A percentile compares a stretch with the other conserved stretches of the same genome.
Conservation (phyloP, 2,329 filamentous ascomycete species). For the Harringtonia aguacate region DNA sequence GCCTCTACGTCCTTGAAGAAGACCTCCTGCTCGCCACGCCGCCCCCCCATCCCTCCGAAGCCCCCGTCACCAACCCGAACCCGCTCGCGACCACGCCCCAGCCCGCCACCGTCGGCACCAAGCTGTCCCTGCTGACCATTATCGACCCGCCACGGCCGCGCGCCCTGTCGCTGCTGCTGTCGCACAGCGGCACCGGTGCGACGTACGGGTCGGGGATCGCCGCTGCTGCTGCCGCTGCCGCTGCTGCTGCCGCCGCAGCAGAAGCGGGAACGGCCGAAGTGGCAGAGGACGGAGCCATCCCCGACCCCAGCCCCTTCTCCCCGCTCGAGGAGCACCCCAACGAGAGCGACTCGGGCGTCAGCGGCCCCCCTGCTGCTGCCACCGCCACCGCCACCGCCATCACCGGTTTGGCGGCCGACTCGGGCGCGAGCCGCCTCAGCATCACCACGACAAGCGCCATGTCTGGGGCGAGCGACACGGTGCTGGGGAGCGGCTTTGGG, state of each 20-base stretch:
- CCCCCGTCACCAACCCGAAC: conserved; percentile 77
- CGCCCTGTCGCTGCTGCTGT: conserved; percentile 40
- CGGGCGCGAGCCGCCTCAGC: conserved; percentile 10
- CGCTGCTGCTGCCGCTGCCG: conserved; percentile 24
- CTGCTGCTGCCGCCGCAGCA: background rate
- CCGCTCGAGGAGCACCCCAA: conserved; percentile 9
- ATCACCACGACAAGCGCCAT: conserved; percentile 10
- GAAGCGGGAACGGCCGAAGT: background rate
- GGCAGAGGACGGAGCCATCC: background rate
- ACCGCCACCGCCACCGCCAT: too few species aligned
- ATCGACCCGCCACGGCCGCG: conserved; percentile 48
- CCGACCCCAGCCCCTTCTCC: background rate
- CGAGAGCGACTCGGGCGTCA: conserved; percentile 8
- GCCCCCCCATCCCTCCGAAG: conserved; percentile 89
- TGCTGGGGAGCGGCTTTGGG: conserved; percentile 20
- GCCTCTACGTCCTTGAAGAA: conserved; percentile 83
- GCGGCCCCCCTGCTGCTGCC: background rate
- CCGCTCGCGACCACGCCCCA: conserved; percentile 77
- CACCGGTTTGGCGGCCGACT: too few species aligned
- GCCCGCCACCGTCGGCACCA: conserved; percentile 77
- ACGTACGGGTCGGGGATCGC: background rate
- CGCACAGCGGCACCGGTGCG: conserved; percentile 28
- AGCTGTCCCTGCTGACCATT: conserved; percentile 66
- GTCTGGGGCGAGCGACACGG: conserved; percentile 8
- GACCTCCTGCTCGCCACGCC: conserved; percentile 88